phyloP scores from a whole-genome alignment of 805 yeast species.

The Suhomyces sp. region DNA sequence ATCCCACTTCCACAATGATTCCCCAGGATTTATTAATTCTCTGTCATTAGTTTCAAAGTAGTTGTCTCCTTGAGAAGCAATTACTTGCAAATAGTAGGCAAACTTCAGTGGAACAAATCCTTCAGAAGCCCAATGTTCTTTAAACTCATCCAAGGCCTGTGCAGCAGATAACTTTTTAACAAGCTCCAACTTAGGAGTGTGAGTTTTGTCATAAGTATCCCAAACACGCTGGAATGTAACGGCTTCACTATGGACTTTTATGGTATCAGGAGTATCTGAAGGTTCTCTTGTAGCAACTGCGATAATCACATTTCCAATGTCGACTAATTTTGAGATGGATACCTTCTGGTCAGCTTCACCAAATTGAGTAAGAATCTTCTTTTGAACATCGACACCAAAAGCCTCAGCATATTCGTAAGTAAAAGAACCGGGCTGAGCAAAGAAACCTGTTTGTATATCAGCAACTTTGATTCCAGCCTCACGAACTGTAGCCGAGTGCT shows the following conservation, averaged over 20 bases:
- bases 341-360: conserved; percentile 41
- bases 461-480: conserved; percentile 38
- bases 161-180: conserved; percentile 16
- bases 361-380: conserved; percentile 31
- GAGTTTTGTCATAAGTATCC: conserved; percentile 39
- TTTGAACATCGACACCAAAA: conserved; percentile 38
- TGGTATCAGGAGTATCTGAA: conserved; percentile 40
- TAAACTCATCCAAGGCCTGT: conserved; percentile 30
- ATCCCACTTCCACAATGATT: conserved; percentile 45
- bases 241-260: conserved; percentile 45
- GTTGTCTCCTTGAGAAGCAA: conserved; percentile 42
- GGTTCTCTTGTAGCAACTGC: conserved; percentile 29
- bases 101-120: conserved; percentile 36
- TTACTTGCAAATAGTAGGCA: conserved; percentile 32
- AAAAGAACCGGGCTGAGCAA: conserved; percentile 34
- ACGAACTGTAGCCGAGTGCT: conserved; percentile 29
- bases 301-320: conserved; percentile 17
- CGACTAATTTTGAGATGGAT: conserved; percentile 32
- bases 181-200: conserved; percentile 25
- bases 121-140: conserved; percentile 19
- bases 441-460: conserved; percentile 41
- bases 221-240: conserved; percentile 40
- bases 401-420: conserved; percentile 32
- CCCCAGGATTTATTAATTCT: conserved; percentile 48
- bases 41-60: conserved; percentile 31